Evolutionary conservation across 2,329 filamentous ascomycete genomes (phyloP), one percentile per base, ranked within the genome.

Genomic region (Orbilia javanica): DNA sequence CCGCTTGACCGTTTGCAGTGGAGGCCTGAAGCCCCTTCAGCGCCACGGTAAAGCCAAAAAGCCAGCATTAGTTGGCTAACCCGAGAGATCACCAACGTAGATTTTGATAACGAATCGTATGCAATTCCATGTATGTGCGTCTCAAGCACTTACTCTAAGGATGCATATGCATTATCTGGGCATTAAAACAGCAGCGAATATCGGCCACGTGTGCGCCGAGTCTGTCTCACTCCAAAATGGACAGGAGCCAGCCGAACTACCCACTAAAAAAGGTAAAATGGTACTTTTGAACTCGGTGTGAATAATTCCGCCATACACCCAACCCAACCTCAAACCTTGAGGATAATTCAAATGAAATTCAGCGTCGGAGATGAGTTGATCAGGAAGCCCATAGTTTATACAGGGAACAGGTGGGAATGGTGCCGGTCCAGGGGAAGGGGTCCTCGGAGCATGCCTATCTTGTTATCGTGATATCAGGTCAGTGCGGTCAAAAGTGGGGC

Each of bases 1-100:
- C 34, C 11, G 34, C 55, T 60, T 60, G 31, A 60, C 55, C 34
- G 55, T 60, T 60, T 60, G 55, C 55, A 27, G 55, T 60, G 55
- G 34, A 42, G 31, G 55, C 55, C 55, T 60, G 55, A 42, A 60
- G 34, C 31, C 55, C 55, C n/a, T 25, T 10, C 34, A 39, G 11
- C 55, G 55, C 34, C 55, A 60, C 20, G 34, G 42, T 22, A 60
- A 42, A 36, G 31, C 55, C 55, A 18, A 42, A n/a, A 7, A 25
- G 20, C 31, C 55, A 25, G 4, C 20, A 25, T 8, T 42, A 27
- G 29, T 15, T 31, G 31, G 22, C 55, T 42, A 39, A 18, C 55
- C 34, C 55, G 18, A 57, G 4, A 15, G 20, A 60, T 60, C 60
- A 64, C 22, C 15, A 31, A 46, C 6, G 20, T 25, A 64, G 29